Evolutionary conservation across 2,329 filamentous ascomycete species (phyloP).

Genomic region (Alternaria metachromatica): DNA sequence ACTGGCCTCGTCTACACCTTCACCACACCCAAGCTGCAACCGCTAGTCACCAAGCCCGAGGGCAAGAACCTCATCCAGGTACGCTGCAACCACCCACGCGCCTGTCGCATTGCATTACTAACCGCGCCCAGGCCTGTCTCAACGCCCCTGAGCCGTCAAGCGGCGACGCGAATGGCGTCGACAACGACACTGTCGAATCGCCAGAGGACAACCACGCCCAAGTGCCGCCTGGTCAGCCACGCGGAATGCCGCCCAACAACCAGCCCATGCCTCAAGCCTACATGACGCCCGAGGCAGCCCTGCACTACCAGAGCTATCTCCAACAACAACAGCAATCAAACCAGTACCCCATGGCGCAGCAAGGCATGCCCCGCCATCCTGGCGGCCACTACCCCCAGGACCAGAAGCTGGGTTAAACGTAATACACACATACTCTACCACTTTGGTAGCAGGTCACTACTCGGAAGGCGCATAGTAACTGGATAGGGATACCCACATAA

Average conservation of each 20-base stretch:
- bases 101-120: slow-evolving; percentile 36
- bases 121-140: slow-evolving; percentile 78
- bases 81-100: slow-evolving; percentile 44
- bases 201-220: slow-evolving; percentile 88
- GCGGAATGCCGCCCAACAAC: slow-evolving; percentile 64
- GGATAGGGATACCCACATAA: slow-evolving; percentile 51
- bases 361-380: slow-evolving; percentile 69
- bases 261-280: slow-evolving; percentile 72
- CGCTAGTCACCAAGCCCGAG: slow-evolving; percentile 96
- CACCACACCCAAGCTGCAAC: slow-evolving; percentile 97
- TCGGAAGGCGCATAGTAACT: slow-evolving; percentile 40
- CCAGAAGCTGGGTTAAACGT: slow-evolving; percentile 49
- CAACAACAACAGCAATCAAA: slow-evolving; percentile 63
- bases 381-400: slow-evolving; percentile 75
- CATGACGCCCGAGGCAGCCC: slow-evolving; percentile 70
- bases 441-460: slow-evolving; percentile 35
- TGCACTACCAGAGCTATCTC: slow-evolving; percentile 86
- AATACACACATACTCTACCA: slow-evolving; percentile 33
- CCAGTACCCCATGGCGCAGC: slow-evolving; percentile 80
- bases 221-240: slow-evolving; percentile 75
- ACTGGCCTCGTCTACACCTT: slow-evolving; percentile 98
- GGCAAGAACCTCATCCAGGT: slow-evolving; percentile 99
- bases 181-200: slow-evolving; percentile 72
- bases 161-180: slow-evolving; percentile 70
- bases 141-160: slow-evolving; percentile 91